A percentile compares a stretch with the other conserved stretches of the same genome.
Evolutionary conservation across 2,329 filamentous ascomycete genomes (phyloP).

Genomic region (Diaporthe longicolla): DNA sequence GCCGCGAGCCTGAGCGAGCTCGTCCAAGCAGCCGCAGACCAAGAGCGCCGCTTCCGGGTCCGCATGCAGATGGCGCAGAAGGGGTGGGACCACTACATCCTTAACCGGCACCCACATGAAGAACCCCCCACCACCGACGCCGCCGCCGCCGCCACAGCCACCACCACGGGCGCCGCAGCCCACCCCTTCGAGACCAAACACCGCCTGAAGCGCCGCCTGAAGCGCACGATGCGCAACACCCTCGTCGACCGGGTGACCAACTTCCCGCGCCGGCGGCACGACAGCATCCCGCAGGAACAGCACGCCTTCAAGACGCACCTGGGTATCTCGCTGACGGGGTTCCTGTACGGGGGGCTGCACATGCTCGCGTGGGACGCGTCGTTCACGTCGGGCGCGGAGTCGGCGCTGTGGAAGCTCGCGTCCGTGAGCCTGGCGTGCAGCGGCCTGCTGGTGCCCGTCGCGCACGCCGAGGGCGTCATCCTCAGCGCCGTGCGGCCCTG

Average conservation of each 20-base stretch:
- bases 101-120: not conserved
- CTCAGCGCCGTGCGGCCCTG: slow-evolving; percentile 20
- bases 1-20: slow-evolving; percentile 26
- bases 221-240: slow-evolving; percentile 21
- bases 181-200: not conserved
- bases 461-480: slow-evolving; percentile 33
- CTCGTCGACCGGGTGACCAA: slow-evolving; percentile 38
- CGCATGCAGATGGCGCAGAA: slow-evolving; percentile 36
- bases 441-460: slow-evolving; percentile 33
- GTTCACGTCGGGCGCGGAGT: slow-evolving; percentile 19
- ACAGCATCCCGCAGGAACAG: slow-evolving; percentile 13
- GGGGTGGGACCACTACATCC: slow-evolving; percentile 39
- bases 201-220: slow-evolving; percentile 9
- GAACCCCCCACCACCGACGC: not conserved
- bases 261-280: slow-evolving; percentile 35
- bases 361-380: slow-evolving; percentile 35
- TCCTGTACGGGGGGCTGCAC: slow-evolving; percentile 38
- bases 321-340: slow-evolving; percentile 27
- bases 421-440: slow-evolving; percentile 20
- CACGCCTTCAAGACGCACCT: slow-evolving; percentile 35
- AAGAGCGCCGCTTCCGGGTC: slow-evolving; percentile 28
- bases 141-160: not conserved
- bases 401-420: slow-evolving; percentile 22
- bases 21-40: slow-evolving; percentile 32
- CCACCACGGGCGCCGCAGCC: not conserved